Conservation (phyloP, 2,329 filamentous ascomycete genomes). For the Aspergillus pseudoviridinutans region DNA sequence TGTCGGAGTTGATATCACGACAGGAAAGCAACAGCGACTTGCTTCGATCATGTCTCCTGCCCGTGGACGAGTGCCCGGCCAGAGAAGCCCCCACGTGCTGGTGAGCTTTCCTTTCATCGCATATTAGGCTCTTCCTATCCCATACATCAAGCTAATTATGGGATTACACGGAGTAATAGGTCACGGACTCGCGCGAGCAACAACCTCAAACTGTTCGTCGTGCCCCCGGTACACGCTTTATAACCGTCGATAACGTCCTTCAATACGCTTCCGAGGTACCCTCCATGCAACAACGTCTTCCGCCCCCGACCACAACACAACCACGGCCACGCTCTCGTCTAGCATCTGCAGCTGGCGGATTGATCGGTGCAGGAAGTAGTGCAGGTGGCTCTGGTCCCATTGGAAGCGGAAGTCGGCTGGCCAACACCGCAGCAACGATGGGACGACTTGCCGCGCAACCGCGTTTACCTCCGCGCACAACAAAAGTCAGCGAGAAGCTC, state of each 20-base stretch:
- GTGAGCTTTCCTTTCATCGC: constrained; percentile 24
- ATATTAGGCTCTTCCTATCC: background rate
- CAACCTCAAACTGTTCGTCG: constrained; percentile 27
- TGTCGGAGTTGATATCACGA: background rate
- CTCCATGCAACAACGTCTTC: constrained; percentile 80
- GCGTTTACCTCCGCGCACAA: constrained; percentile 76
- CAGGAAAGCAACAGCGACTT: background rate
- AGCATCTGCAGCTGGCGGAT: constrained; percentile 26
- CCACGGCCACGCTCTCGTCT: constrained; percentile 30
- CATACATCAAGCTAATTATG: constrained; percentile 9
- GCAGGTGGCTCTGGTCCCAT: constrained; percentile 40
- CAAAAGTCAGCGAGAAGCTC: constrained; percentile 95
- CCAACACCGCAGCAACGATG: constrained; percentile 52
- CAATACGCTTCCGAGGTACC: constrained; percentile 93
- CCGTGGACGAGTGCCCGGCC: constrained; percentile 30
- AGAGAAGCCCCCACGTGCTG: constrained; percentile 44
- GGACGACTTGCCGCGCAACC: constrained; percentile 53
- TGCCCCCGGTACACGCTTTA: constrained; percentile 61
- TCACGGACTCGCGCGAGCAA: constrained; percentile 44
- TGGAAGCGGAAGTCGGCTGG: constrained; percentile 30
- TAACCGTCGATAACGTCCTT: constrained; percentile 89
- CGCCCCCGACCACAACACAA: constrained; percentile 41
- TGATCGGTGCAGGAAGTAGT: constrained; percentile 39
- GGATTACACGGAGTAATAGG: constrained; percentile 21
- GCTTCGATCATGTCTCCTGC: constrained; percentile 24